A percentile compares a stretch with the other conserved stretches of the same genome.
phyloP scores from a whole-genome alignment of 768 basidiomycete species.

The Phaeotremella fagi region DNA sequence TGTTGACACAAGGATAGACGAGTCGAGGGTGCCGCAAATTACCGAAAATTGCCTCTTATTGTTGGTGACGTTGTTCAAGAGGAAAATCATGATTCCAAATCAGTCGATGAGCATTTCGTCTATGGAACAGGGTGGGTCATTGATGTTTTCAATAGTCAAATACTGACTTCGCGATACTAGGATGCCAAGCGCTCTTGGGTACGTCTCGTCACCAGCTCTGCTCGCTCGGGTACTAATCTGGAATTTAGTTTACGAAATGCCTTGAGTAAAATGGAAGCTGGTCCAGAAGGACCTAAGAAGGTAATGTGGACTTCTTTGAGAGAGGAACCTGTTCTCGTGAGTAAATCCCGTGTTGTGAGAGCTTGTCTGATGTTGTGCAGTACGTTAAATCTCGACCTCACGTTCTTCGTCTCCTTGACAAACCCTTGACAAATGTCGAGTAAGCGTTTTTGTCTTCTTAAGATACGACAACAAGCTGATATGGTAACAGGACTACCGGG shows the following conservation, averaged over 20 bases:
- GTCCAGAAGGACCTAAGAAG: slow-evolving; percentile 65
- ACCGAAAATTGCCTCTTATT: slow-evolving; percentile 68
- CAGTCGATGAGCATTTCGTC: slow-evolving; percentile 54
- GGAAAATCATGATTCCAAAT: slow-evolving; percentile 47
- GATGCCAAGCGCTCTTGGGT: slow-evolving; percentile 93
- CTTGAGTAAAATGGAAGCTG: slow-evolving; percentile 71
- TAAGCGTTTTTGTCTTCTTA: slow-evolving; percentile 50
- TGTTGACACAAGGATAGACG: slow-evolving; percentile 50
- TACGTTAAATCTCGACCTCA: slow-evolving; percentile 59
- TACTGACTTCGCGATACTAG: slow-evolving; percentile 53
- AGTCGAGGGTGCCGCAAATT: slow-evolving; percentile 91
- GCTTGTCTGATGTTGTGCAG: slow-evolving; percentile 4
- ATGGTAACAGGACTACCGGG: slow-evolving; percentile 72
- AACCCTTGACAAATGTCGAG: slow-evolving; percentile 92
- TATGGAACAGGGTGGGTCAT: slow-evolving; percentile 51
- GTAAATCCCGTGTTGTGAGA: neutral
- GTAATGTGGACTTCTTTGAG: slow-evolving; percentile 94
- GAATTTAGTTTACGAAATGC: slow-evolving; percentile 65
- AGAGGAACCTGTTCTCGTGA: slow-evolving; percentile 83
- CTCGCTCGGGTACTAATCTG: neutral
- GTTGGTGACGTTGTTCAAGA: slow-evolving; percentile 2
- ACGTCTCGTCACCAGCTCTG: slow-evolving; percentile 18
- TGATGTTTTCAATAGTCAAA: neutral
- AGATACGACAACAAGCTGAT: neutral
- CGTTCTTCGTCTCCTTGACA: slow-evolving; percentile 79